Percentiles rank a stretch among this genome's conserved stretches.
Evolutionary conservation across 805 yeast species (phyloP).

Genomic region (Hanseniaspora meyeri): DNA sequence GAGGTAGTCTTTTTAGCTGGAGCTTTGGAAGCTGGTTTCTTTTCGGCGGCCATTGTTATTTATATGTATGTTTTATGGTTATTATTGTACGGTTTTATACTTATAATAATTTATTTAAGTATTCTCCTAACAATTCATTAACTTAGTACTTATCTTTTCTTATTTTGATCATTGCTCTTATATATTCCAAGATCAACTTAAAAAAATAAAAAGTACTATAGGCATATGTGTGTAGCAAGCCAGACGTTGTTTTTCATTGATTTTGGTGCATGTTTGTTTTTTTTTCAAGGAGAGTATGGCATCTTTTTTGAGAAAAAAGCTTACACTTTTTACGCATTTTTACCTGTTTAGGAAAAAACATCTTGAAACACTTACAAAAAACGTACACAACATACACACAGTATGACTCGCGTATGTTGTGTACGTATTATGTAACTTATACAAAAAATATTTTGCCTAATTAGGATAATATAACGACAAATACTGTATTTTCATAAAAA

Average conservation of each 20-base stretch:
- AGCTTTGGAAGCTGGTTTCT: constrained; percentile 95
- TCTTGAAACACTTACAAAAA: neutral
- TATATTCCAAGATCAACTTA: neutral
- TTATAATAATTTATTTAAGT: neutral
- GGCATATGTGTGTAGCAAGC: neutral
- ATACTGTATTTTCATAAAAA: neutral
- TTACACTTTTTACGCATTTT: neutral
- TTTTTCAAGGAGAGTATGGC: neutral
- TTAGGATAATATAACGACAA: neutral
- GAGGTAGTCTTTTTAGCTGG: constrained; percentile 89
- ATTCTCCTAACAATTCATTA: too few species aligned
- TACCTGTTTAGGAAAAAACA: constrained; percentile 2
- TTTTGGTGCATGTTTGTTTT: neutral
- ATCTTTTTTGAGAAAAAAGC: neutral
- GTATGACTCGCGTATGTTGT: neutral
- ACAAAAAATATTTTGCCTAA: neutral
- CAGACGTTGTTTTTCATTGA: too few species aligned
- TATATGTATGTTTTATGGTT: constrained; percentile 12
- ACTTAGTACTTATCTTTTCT: neutral
- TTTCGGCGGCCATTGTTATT: constrained; percentile 65
- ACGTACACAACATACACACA: neutral
- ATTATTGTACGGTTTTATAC: constrained; percentile 29
- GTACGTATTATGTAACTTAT: neutral
- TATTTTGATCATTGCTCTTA: neutral
- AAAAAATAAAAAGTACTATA: neutral